Evolutionary conservation across 192 early-diverging fungal genomes (phyloP).

Genomic region (Helicostylum pulchrum): DNA sequence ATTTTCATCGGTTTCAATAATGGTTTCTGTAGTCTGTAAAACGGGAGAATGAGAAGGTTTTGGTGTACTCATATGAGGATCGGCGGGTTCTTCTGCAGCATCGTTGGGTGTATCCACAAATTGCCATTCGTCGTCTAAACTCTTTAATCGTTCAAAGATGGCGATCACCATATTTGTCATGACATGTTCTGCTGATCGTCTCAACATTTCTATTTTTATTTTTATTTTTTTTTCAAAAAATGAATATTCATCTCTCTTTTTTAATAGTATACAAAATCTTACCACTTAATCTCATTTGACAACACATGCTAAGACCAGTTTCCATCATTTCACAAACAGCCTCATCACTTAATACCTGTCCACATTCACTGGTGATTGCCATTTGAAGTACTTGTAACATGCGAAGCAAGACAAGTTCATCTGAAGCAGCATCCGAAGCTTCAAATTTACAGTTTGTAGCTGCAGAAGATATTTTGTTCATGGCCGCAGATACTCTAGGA

Average conservation of each 20-base stretch:
- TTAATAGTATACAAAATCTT: conserved; percentile 12
- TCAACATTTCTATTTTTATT: conserved; percentile 59
- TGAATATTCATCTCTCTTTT: neutral
- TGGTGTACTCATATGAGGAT: conserved; percentile 33
- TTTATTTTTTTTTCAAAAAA: too few relatives aligned
- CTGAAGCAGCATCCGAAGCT: conserved; percentile 87
- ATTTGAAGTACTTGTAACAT: conserved; percentile 82
- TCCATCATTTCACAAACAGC: conserved; percentile 97
- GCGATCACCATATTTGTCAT: conserved; percentile 69
- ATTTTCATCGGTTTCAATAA: neutral
- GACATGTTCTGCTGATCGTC: conserved; percentile 76
- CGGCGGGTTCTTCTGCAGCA: neutral
- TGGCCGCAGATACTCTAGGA: conserved; percentile 64
- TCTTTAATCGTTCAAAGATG: conserved; percentile 69
- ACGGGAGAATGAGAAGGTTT: conserved; percentile 17
- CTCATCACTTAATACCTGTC: conserved; percentile 77
- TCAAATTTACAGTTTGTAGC: conserved; percentile 97
- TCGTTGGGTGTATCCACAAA: conserved; percentile 25
- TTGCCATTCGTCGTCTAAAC: conserved; percentile 36
- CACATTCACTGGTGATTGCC: conserved; percentile 70
- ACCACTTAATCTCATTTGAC: conserved; percentile 86
- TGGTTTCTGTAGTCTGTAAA: neutral
- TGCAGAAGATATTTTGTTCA: conserved; percentile 70
- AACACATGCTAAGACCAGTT: conserved; percentile 95
- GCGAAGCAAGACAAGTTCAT: conserved; percentile 90